Percentiles rank a stretch among this genome's conserved stretches.
These are phyloP conservation scores for Candida pseudoviswanathii DNA, from an alignment of 1,139 yeast genomes.

Conservation along the genomic window DNA sequence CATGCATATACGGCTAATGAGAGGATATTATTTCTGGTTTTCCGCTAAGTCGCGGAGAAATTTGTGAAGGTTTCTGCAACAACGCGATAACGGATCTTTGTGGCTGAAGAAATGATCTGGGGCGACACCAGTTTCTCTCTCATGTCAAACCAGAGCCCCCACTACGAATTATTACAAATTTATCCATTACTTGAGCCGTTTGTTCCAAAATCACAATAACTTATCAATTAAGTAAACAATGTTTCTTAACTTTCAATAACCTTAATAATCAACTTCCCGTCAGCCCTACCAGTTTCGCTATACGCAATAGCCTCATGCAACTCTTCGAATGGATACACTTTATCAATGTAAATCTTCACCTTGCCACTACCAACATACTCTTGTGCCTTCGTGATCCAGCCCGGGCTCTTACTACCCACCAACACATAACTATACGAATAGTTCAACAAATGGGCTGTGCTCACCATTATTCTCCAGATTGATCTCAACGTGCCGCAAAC, in stretches of 20 bases:
- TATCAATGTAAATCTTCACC: slow-evolving; percentile 53
- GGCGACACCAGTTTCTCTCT: too few relatives aligned
- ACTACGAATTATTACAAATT: too few relatives aligned
- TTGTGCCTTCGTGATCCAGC: slow-evolving; percentile 4
- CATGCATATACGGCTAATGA: too few relatives aligned
- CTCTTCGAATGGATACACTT: slow-evolving; percentile 51
- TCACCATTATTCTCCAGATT: background rate
- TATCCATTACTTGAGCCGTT: too few relatives aligned
- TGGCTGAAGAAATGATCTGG: too few relatives aligned
- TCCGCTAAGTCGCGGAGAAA: too few relatives aligned
- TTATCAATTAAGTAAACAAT: too few relatives aligned
- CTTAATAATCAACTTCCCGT: slow-evolving; percentile 62
- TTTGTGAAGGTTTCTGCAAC: too few relatives aligned
- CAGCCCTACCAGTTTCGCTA: slow-evolving; percentile 50
- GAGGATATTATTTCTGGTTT: too few relatives aligned
- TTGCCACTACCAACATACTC: slow-evolving; percentile 41
- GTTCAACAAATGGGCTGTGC: background rate
- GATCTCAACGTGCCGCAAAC: slow-evolving; percentile 1
- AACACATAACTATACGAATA: slow-evolving; percentile 4
- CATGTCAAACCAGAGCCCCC: too few relatives aligned
- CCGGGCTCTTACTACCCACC: background rate
- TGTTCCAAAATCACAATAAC: too few relatives aligned
- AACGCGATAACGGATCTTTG: too few relatives aligned
- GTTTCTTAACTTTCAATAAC: slow-evolving; percentile 13
- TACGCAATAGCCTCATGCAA: slow-evolving; percentile 51